These are phyloP conservation scores for Aspergillus cristatus DNA, from an alignment of 495 filamentous ascomycete genomes.

Conservation along the genomic window DNA sequence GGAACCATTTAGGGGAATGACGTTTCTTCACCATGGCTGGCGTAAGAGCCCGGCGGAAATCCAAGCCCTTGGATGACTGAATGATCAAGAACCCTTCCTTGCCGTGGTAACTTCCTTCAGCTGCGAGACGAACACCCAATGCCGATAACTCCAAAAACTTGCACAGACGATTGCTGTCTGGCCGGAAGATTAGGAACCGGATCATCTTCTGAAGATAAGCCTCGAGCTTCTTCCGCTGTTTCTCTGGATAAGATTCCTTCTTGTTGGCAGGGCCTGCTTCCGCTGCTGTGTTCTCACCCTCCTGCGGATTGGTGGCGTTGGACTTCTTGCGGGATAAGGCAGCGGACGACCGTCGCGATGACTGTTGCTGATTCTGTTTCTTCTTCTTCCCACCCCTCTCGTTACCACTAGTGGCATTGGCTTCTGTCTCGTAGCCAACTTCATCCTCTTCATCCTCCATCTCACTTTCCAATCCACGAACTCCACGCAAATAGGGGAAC, in stretches of 20 bases:
- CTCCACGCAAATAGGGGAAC: constrained; percentile 83
- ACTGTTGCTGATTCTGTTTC: constrained; percentile 36
- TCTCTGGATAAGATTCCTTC: constrained; percentile 51
- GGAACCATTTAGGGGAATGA: constrained; percentile 92
- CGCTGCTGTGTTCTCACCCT: constrained; percentile 32
- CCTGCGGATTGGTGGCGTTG: constrained; percentile 38
- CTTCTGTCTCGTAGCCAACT: constrained; percentile 47
- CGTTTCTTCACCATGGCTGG: constrained; percentile 66
- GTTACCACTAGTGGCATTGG: constrained; percentile 47
- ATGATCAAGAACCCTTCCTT: constrained; percentile 95
- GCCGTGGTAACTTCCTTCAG: constrained; percentile 92
- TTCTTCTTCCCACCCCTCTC: constrained; percentile 47
- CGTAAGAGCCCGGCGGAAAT: constrained; percentile 73
- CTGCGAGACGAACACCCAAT: constrained; percentile 86
- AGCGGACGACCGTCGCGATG: constrained; percentile 50
- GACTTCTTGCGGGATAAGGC: constrained; percentile 46
- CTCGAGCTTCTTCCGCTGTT: constrained; percentile 80
- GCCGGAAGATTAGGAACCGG: constrained; percentile 85
- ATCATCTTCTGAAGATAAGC: constrained; percentile 92
- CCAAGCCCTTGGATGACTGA: constrained; percentile 81
- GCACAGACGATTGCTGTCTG: constrained; percentile 92
- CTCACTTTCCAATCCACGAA: constrained; percentile 67
- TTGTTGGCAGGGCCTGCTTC: constrained; percentile 31
- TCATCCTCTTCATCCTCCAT: constrained; percentile 78
- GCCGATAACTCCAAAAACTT: constrained; percentile 94